Conservation (phyloP, 73 alveolate genomes). For the Paraurostyla sp. region DNA sequence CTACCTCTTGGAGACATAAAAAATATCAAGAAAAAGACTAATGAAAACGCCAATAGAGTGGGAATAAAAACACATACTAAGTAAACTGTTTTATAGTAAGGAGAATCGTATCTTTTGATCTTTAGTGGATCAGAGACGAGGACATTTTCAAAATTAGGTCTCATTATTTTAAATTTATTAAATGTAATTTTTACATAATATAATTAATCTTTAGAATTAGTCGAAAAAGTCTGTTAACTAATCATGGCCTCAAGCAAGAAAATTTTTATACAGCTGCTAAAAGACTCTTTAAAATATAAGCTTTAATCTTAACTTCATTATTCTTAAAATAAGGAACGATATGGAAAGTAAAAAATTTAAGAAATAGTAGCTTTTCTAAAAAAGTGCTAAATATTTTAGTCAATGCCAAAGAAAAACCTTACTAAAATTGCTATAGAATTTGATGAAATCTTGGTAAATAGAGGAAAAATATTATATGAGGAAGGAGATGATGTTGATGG, state of each 20-base stretch:
- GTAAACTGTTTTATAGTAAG: slow-evolving; percentile 12
- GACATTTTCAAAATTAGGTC: slow-evolving; percentile 32
- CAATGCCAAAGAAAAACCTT: not conserved
- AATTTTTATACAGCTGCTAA: not conserved
- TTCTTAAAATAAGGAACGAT: not conserved
- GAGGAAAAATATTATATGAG: not conserved
- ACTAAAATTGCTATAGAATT: not conserved
- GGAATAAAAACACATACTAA: slow-evolving; percentile 41
- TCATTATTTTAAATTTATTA: slow-evolving; percentile 1
- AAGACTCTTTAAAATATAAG: not conserved
- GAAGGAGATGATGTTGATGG: slow-evolving; percentile 13
- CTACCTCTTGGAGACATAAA: slow-evolving; percentile 54
- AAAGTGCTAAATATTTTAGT: not conserved
- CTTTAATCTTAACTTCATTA: not conserved
- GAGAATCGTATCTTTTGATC: slow-evolving; percentile 30
- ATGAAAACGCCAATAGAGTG: not conserved
- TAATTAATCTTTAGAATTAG: not conserved
- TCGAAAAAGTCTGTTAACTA: not conserved
- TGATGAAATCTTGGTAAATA: not conserved
- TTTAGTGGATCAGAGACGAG: slow-evolving; percentile 23
- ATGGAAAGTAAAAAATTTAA: not conserved
- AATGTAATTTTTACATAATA: too few relatives aligned
- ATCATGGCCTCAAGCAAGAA: not conserved
- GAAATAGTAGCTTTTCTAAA: not conserved
- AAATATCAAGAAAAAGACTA: slow-evolving; percentile 52